Evolutionary conservation across 768 basidiomycete genomes (phyloP).

Genomic region (Podaxis rugospora): DNA sequence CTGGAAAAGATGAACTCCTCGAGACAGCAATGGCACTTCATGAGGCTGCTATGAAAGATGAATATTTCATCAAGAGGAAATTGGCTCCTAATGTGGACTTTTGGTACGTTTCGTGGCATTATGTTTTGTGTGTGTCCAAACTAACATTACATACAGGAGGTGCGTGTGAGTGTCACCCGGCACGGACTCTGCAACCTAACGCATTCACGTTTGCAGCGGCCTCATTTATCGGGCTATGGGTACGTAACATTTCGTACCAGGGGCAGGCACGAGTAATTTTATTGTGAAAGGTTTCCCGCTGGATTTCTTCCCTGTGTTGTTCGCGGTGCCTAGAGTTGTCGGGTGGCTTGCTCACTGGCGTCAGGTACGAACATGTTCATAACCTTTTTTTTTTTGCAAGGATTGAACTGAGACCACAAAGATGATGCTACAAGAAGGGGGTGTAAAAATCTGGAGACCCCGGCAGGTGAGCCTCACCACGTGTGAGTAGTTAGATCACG

Average conservation of each 20-base stretch:
- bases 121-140: slow-evolving; percentile 8
- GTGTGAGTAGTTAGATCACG: slow-evolving; percentile 3
- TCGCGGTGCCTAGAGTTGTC: slow-evolving; percentile 88
- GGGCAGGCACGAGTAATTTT: not conserved
- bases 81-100: slow-evolving; percentile 92
- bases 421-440: slow-evolving; percentile 89
- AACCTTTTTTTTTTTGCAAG: not conserved
- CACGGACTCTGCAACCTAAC: not conserved
- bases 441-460: slow-evolving; percentile 93
- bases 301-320: slow-evolving; percentile 93
- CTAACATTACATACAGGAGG: slow-evolving; percentile 43
- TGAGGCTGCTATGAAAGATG: slow-evolving; percentile 85
- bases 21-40: slow-evolving; percentile 89
- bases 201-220: slow-evolving; percentile 42
- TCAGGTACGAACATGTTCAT: slow-evolving; percentile 42
- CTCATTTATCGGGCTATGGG: slow-evolving; percentile 93
- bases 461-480: slow-evolving; percentile 51
- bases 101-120: slow-evolving; percentile 46
- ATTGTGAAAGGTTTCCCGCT: slow-evolving; percentile 70
- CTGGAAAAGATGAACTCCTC: slow-evolving; percentile 79
- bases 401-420: slow-evolving; percentile 24
- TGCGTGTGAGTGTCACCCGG: slow-evolving; percentile 8
- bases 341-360: slow-evolving; percentile 95
- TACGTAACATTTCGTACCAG: slow-evolving; percentile 22
- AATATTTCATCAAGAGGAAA: slow-evolving; percentile 79